phyloP scores from a whole-genome alignment of 1,139 yeast genomes.

The Pichia cactophila region DNA sequence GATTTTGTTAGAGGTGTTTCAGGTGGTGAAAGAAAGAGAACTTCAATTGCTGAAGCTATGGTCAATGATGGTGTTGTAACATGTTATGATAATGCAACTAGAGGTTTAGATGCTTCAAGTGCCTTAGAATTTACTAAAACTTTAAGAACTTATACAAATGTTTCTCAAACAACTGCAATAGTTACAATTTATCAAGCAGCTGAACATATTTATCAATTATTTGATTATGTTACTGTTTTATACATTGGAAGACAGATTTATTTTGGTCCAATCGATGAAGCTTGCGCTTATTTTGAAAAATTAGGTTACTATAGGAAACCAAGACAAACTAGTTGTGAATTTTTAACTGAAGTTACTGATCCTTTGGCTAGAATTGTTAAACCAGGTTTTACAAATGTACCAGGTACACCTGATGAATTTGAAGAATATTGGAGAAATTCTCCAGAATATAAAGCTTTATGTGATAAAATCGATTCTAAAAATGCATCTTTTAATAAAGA shows the following conservation, averaged over 20 bases:
- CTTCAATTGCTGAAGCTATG: constrained; percentile 63
- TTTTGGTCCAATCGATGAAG: constrained; percentile 55
- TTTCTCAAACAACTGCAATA: constrained; percentile 53
- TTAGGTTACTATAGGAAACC: constrained; percentile 68
- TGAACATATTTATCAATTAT: constrained; percentile 66
- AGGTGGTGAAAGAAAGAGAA: constrained; percentile 80
- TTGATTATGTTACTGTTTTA: constrained; percentile 65
- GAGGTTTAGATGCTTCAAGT: constrained; percentile 71
- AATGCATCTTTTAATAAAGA: constrained; percentile 17
- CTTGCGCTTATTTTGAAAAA: constrained; percentile 50
- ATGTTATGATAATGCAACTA: constrained; percentile 70
- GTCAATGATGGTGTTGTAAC: constrained; percentile 53
- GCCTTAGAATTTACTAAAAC: constrained; percentile 71
- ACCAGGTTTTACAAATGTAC: constrained; percentile 39
- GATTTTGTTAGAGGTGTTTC: constrained; percentile 71
- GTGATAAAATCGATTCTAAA: constrained; percentile 26
- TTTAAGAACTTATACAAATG: constrained; percentile 53
- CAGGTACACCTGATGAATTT: constrained; percentile 38
- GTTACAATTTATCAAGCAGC: constrained; percentile 82
- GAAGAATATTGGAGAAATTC: constrained; percentile 40
- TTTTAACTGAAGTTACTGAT: constrained; percentile 68
- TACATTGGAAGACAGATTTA: constrained; percentile 75
- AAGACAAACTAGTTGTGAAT: constrained; percentile 81
- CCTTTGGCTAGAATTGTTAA: constrained; percentile 39
- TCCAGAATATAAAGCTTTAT: constrained; percentile 27